These are phyloP conservation scores for Ananas comosus DNA, from an alignment of 176 grass and related monocot genomes.

Conservation along the genomic window DNA sequence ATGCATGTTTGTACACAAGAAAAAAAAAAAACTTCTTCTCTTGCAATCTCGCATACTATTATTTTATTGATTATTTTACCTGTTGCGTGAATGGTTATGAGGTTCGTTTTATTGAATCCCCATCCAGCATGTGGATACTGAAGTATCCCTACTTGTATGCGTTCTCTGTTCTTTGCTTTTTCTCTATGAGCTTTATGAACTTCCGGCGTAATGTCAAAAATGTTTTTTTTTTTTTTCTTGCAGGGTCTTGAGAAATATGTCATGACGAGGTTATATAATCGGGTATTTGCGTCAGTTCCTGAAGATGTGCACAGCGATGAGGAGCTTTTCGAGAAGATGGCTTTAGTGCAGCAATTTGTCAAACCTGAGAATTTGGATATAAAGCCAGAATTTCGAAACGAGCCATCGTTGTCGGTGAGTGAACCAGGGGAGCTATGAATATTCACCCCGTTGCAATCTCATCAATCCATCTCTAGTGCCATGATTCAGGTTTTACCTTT, in stretches of 20 bases:
- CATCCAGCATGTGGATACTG: not conserved
- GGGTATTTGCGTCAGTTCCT: conserved; percentile 88
- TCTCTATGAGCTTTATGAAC: conserved; percentile 7
- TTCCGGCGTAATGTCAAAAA: conserved; percentile 9
- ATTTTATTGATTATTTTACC: too few relatives aligned
- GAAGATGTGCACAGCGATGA: conserved; percentile 89
- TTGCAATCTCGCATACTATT: too few relatives aligned
- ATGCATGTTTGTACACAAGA: too few relatives aligned
- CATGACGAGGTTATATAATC: conserved; percentile 91
- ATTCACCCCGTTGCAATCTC: not conserved
- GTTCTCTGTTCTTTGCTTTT: not conserved
- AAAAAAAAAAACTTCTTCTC: too few relatives aligned
- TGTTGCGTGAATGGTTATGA: too few relatives aligned
- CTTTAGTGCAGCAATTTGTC: conserved; percentile 79
- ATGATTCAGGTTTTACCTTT: too few relatives aligned
- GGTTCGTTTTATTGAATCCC: not conserved
- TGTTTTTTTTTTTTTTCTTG: conserved; percentile 12
- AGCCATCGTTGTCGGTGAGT: conserved; percentile 93
- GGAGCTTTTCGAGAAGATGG: conserved; percentile 92
- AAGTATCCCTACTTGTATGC: not conserved
- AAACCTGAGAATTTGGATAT: conserved; percentile 94
- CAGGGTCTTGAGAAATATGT: conserved; percentile 99
- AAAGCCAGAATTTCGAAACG: conserved; percentile 82
- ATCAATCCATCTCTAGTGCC: not conserved
- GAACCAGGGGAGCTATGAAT: conserved; percentile 3